phyloP scores from a whole-genome alignment of 805 yeast genomes.

The Diddensiella transvaalensis region DNA sequence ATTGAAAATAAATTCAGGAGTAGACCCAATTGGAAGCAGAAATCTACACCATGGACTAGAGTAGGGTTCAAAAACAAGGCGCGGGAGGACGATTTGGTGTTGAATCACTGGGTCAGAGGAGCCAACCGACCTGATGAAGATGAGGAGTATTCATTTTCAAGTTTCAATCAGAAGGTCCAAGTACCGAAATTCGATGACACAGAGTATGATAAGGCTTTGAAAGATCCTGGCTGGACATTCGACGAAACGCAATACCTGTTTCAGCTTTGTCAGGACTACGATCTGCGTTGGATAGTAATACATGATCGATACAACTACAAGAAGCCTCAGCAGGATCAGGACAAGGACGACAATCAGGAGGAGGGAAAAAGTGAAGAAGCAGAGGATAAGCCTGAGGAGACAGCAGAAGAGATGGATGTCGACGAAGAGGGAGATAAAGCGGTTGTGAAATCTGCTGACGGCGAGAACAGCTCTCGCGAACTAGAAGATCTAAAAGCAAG shows the following conservation, averaged over 20 bases:
- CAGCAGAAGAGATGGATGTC: conserved; percentile 3
- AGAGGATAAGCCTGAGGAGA: conserved; percentile 3
- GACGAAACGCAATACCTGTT: conserved; percentile 80
- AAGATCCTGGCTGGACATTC: conserved; percentile 59
- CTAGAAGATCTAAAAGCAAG: conserved; percentile 82
- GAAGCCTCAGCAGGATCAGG: not conserved
- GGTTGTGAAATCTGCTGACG: conserved; percentile 1
- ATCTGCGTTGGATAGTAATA: conserved; percentile 67
- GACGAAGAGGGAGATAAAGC: not conserved
- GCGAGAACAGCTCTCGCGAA: conserved; percentile 37
- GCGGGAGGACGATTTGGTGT: conserved; percentile 46
- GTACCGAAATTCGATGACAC: conserved; percentile 66
- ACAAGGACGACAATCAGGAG: conserved; percentile 1
- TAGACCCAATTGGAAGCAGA: conserved; percentile 53
- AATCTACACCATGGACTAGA: conserved; percentile 81
- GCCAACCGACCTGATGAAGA: conserved; percentile 24
- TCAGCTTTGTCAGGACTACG: conserved; percentile 50
- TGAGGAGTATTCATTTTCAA: conserved; percentile 64
- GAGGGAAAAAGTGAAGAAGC: conserved; percentile 2
- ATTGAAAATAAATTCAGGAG: conserved; percentile 57
- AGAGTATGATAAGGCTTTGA: conserved; percentile 46
- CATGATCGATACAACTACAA: conserved; percentile 54
- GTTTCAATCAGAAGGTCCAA: conserved; percentile 63
- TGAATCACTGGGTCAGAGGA: conserved; percentile 88
- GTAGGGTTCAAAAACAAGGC: conserved; percentile 56